These are phyloP conservation scores for Jacaranda mimosifolia DNA, from an alignment of 257 asterid species.

Conservation along the genomic window DNA sequence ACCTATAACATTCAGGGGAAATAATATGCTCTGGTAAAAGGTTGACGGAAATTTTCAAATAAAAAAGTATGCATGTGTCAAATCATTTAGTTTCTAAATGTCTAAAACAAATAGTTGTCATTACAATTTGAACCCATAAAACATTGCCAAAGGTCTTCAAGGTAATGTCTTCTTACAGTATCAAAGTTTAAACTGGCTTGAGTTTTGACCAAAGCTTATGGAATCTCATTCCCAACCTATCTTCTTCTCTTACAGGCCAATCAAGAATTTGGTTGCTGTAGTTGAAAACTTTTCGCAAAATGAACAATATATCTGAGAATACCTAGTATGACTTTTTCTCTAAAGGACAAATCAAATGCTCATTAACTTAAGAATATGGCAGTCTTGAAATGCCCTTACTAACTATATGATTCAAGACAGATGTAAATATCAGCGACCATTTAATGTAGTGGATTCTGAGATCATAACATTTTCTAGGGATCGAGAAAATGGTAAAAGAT, in stretches of 20 bases:
- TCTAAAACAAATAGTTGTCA: not conserved
- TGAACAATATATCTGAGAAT: not conserved
- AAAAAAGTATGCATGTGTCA: not conserved
- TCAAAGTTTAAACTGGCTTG: not conserved
- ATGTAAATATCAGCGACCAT: not conserved
- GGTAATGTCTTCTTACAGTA: not conserved
- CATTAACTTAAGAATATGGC: conserved; percentile 22
- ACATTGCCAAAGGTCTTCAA: not conserved
- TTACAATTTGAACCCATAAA: not conserved
- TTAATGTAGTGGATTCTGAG: not conserved
- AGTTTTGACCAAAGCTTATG: conserved; percentile 4
- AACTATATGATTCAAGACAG: not conserved
- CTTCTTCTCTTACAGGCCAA: not conserved
- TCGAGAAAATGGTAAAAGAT: not conserved
- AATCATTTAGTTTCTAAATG: not conserved
- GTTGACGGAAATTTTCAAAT: not conserved
- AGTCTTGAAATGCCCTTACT: conserved; percentile 8
- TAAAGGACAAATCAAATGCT: not conserved
- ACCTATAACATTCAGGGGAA: not conserved
- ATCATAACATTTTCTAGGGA: conserved; percentile 1
- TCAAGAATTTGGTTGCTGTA: not conserved
- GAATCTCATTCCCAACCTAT: not conserved
- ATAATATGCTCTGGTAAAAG: conserved; percentile 18
- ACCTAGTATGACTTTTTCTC: conserved; percentile 2
- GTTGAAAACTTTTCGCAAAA: not conserved